Conservation (phyloP, 257 asterid genomes). For the Rehmannia glutinosa region DNA sequence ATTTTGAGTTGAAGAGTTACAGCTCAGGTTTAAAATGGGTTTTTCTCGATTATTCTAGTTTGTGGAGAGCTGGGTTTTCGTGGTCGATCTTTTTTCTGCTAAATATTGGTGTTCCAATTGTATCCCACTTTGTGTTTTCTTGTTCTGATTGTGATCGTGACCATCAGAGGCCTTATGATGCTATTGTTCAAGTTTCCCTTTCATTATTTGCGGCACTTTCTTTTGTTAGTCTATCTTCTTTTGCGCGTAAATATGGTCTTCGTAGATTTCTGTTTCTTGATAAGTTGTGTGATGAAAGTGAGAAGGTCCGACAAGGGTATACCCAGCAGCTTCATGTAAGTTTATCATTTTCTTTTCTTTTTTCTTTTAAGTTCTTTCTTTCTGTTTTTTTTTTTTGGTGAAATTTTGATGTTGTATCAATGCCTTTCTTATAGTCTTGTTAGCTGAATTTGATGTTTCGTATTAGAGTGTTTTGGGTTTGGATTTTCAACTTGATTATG, state of each 20-base stretch:
- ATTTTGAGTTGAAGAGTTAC: conserved; percentile 40
- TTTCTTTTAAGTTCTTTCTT: neutral
- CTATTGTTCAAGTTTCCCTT: conserved; percentile 61
- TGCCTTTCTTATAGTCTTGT: too few relatives aligned
- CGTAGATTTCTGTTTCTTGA: conserved; percentile 75
- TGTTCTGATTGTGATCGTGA: conserved; percentile 57
- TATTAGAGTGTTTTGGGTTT: too few relatives aligned
- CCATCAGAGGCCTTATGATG: conserved; percentile 64
- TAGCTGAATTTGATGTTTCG: too few relatives aligned
- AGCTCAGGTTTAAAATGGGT: conserved; percentile 68
- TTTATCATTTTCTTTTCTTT: neutral
- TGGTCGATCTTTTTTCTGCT: conserved; percentile 82
- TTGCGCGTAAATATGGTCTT: conserved; percentile 64
- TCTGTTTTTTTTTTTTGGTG: too few relatives aligned
- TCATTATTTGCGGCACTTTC: conserved; percentile 64
- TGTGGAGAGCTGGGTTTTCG: conserved; percentile 71
- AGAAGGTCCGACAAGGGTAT: conserved; percentile 64
- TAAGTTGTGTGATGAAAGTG: conserved; percentile 61
- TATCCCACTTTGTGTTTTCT: conserved; percentile 61
- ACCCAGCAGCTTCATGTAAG: conserved; percentile 64
- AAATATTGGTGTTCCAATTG: conserved; percentile 61
- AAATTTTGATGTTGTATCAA: too few relatives aligned
- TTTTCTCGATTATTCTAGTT: conserved; percentile 62
- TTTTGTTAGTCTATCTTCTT: conserved; percentile 59
- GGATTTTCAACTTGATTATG: too few relatives aligned